Conservation (phyloP, 345 rosid species). For the Brassica rapa region DNA sequence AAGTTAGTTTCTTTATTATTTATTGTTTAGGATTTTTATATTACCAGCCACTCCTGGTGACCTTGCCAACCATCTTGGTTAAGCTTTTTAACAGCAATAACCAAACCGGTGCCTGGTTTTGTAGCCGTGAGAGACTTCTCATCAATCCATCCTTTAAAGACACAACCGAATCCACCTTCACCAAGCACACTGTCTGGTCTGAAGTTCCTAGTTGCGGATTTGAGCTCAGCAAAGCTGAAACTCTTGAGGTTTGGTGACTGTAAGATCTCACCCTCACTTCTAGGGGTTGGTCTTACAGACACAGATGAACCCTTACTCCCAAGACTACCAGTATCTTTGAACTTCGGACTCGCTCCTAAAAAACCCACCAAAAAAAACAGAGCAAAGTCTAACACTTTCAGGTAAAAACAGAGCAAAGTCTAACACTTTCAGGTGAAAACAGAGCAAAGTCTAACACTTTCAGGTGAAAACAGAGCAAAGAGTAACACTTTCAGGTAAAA, state of each 20-base stretch:
- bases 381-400: background rate
- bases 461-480: background rate
- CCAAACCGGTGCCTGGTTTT: conserved; percentile 76
- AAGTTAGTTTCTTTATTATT: background rate
- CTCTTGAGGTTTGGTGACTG: conserved; percentile 64
- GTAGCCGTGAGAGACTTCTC: conserved; percentile 61
- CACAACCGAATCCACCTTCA: conserved; percentile 85
- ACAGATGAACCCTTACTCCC: conserved; percentile 48
- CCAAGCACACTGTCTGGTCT: conserved; percentile 81
- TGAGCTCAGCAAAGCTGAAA: conserved; percentile 58
- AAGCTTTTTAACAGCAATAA: conserved; percentile 73
- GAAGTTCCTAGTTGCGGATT: conserved; percentile 69
- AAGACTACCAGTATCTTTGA: conserved; percentile 40
- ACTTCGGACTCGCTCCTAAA: conserved; percentile 43
- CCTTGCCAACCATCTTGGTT: conserved; percentile 77
- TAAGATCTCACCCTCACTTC: conserved; percentile 74
- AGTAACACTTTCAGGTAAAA: too few relatives aligned
- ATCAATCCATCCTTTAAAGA: conserved; percentile 83
- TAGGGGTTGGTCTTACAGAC: conserved; percentile 54
- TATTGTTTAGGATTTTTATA: background rate
- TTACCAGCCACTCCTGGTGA: conserved; percentile 78
- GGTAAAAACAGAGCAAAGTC: background rate
- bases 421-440: background rate
- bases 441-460: background rate
- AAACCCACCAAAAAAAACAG: background rate